phyloP scores from a whole-genome alignment of 1,139 yeast species.

The Lodderomyces margitis region DNA sequence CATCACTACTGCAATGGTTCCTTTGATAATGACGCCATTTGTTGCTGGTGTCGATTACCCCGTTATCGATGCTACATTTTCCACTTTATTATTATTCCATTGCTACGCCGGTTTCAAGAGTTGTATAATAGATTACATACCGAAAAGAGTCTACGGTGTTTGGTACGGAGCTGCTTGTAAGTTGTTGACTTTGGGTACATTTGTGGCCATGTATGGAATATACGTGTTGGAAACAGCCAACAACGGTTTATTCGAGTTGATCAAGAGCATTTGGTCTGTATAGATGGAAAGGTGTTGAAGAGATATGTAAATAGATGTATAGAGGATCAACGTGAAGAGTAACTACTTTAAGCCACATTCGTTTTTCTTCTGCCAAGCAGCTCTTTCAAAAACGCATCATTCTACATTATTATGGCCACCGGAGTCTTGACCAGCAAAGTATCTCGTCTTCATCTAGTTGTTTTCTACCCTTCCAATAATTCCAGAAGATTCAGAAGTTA shows the following conservation, averaged over 20 bases:
- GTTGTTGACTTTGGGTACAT: slow-evolving; percentile 61
- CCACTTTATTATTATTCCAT: slow-evolving; percentile 58
- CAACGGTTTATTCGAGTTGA: slow-evolving; percentile 55
- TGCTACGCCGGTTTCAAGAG: slow-evolving; percentile 71
- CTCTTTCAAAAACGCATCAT: too few species aligned
- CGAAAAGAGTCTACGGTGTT: slow-evolving; percentile 67
- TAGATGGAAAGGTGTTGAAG: slow-evolving; percentile 9
- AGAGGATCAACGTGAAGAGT: too few species aligned
- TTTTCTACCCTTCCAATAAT: too few species aligned
- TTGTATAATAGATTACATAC: slow-evolving; percentile 79
- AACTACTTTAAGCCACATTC: too few species aligned
- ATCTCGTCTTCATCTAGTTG: too few species aligned
- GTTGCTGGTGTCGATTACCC: slow-evolving; percentile 50
- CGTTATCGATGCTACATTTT: slow-evolving; percentile 57
- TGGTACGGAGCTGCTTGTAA: slow-evolving; percentile 63
- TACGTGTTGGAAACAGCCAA: slow-evolving; percentile 53
- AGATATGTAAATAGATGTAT: not conserved
- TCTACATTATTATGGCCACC: too few species aligned
- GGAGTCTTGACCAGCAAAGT: too few species aligned
- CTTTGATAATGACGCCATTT: slow-evolving; percentile 63
- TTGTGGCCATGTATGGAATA: slow-evolving; percentile 63
- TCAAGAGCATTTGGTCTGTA: slow-evolving; percentile 42
- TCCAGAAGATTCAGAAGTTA: too few species aligned
- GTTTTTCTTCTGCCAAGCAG: too few species aligned
- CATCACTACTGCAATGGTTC: slow-evolving; percentile 59